A percentile compares a stretch with the other conserved stretches of the same genome.
These are phyloP conservation scores for Rubia balearica DNA, from an alignment of 305 asterid species.

Conservation along the genomic window DNA sequence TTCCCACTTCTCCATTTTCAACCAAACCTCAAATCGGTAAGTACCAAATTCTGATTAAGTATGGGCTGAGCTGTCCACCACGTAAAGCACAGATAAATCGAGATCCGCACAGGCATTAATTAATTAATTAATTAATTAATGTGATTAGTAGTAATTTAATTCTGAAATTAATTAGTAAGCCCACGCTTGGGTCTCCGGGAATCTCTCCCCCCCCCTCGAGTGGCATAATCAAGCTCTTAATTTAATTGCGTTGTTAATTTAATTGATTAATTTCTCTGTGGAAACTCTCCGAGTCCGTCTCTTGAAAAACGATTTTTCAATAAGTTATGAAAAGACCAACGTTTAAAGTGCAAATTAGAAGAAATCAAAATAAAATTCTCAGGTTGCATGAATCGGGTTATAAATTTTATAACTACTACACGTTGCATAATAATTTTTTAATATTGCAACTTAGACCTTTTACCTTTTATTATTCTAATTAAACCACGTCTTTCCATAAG, in stretches of 20 bases:
- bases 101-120: neutral
- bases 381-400: too few relatives aligned
- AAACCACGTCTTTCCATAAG: too few relatives aligned
- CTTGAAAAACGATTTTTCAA: too few relatives aligned
- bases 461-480: too few relatives aligned
- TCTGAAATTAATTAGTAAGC: conserved; percentile 32
- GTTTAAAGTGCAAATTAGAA: too few relatives aligned
- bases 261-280: neutral
- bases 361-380: too few relatives aligned
- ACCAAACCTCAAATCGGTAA: neutral
- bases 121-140: conserved; percentile 17
- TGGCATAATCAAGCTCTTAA: conserved; percentile 7
- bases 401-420: too few relatives aligned
- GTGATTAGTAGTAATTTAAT: neutral
- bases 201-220: conserved; percentile 54
- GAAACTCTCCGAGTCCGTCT: too few relatives aligned
- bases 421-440: too few relatives aligned
- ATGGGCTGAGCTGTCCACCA: conserved; percentile 44
- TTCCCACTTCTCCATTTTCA: neutral
- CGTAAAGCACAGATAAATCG: conserved; percentile 32
- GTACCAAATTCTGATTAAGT: neutral
- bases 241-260: neutral
- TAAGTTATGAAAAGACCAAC: too few relatives aligned
- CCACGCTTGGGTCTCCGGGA: conserved; percentile 81
- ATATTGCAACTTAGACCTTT: too few relatives aligned